Evolutionary conservation across 2,329 filamentous ascomycete species (phyloP).

Genomic region (Sordariomycetes sp.): DNA sequence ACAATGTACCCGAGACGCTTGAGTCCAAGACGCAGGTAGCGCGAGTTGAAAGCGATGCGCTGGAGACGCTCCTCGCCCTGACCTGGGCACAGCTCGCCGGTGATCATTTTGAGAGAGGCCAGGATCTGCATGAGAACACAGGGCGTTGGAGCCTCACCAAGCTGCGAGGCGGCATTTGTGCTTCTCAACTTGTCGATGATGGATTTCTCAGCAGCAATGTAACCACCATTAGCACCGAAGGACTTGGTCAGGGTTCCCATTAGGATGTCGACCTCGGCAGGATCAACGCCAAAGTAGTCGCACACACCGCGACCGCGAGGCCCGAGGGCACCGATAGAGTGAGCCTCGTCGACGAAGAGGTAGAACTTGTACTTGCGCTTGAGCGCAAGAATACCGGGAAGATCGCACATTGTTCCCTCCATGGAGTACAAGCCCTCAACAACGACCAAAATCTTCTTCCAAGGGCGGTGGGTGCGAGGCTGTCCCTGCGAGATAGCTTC

Average conservation of each 20-base stretch:
- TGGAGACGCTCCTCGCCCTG: slow-evolving; percentile 94
- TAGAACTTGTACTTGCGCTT: slow-evolving; percentile 97
- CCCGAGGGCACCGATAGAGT: slow-evolving; percentile 89
- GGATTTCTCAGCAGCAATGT: slow-evolving; percentile 79
- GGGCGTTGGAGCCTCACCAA: slow-evolving; percentile 80
- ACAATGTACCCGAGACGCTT: slow-evolving; percentile 96
- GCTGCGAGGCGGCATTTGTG: slow-evolving; percentile 78
- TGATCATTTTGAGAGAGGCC: slow-evolving; percentile 78
- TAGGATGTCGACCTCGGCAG: slow-evolving; percentile 80
- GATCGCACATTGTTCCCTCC: slow-evolving; percentile 97
- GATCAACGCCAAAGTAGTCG: slow-evolving; percentile 91
- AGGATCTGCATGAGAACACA: slow-evolving; percentile 87
- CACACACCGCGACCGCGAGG: slow-evolving; percentile 86
- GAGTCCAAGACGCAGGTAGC: slow-evolving; percentile 92
- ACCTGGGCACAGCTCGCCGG: slow-evolving; percentile 76
- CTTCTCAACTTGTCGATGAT: slow-evolving; percentile 87
- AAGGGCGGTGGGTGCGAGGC: slow-evolving; percentile 93
- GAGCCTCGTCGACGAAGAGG: slow-evolving; percentile 92
- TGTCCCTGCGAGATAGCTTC: slow-evolving; percentile 95
- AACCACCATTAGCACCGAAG: slow-evolving; percentile 95
- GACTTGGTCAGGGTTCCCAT: slow-evolving; percentile 99
- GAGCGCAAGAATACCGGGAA: slow-evolving; percentile 78
- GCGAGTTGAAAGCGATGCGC: slow-evolving; percentile 94
- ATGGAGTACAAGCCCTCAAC: slow-evolving; percentile 98
- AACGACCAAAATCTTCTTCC: slow-evolving; percentile 97